phyloP scores from a whole-genome alignment of 441 rosid genomes.

The Pelargonium myrrhifolium region DNA sequence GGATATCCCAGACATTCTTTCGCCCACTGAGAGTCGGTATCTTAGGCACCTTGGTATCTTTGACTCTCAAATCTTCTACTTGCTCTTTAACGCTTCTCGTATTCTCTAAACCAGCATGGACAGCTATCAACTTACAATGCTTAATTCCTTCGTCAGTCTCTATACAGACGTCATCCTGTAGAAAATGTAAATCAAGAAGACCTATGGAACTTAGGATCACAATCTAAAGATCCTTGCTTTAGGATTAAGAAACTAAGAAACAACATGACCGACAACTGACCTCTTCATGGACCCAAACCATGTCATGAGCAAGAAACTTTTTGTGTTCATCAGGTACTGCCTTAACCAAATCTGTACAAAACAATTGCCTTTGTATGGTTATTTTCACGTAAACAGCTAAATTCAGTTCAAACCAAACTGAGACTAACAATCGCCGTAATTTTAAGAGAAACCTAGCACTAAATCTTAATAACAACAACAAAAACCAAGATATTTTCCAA shows the following conservation, averaged over 20 bases:
- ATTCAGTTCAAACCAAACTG: not conserved
- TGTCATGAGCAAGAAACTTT: conserved; percentile 52
- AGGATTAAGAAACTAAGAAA: conserved; percentile 3
- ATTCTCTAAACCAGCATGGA: conserved; percentile 73
- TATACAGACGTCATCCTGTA: conserved; percentile 59
- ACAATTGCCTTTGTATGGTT: conserved; percentile 7
- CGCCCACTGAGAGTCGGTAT: conserved; percentile 60
- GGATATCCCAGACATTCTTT: conserved; percentile 68
- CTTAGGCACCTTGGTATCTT: conserved; percentile 50
- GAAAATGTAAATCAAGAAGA: not conserved
- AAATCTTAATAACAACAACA: not conserved
- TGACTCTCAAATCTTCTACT: conserved; percentile 46
- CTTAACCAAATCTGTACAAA: conserved; percentile 49
- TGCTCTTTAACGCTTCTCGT: conserved; percentile 48
- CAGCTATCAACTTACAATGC: conserved; percentile 62
- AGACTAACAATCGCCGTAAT: not conserved
- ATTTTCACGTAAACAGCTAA: not conserved
- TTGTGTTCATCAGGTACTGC: conserved; percentile 77
- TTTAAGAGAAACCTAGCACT: not conserved
- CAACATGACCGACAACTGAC: conserved; percentile 23
- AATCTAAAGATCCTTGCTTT: not conserved
- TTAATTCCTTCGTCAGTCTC: conserved; percentile 41
- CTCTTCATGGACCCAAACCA: conserved; percentile 87
- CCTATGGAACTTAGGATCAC: not conserved
- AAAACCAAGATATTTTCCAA: not conserved